Percentiles rank a stretch among this genome's conserved stretches.
Evolutionary conservation across 495 filamentous ascomycete genomes (phyloP).

Genomic region (Penicillium psychrofluorescens): DNA sequence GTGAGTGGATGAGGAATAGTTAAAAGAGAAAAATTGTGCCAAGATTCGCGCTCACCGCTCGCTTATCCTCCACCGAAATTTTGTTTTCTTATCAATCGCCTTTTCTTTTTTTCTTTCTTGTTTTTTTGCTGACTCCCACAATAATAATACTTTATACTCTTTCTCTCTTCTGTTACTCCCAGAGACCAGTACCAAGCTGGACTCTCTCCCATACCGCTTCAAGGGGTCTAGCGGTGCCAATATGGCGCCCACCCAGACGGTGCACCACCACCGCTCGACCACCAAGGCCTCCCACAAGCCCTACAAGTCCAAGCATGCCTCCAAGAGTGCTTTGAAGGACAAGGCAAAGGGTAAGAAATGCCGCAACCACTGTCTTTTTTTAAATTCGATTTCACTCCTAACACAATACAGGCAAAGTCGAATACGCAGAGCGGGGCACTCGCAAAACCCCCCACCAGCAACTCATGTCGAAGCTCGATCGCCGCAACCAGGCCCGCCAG

Average conservation of each 20-base stretch:
- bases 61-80: conserved; percentile 34
- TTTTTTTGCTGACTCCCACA: background rate
- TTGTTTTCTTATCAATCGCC: conserved; percentile 27
- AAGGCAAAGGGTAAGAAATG: conserved; percentile 62
- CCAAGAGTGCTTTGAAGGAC: conserved; percentile 78
- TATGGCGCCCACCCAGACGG: conserved; percentile 39
- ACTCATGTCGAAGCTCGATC: conserved; percentile 93
- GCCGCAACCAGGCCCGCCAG: conserved; percentile 88
- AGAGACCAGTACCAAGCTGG: conserved; percentile 24
- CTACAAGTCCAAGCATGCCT: conserved; percentile 86
- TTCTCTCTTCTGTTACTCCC: no score
- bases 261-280: conserved; percentile 85
- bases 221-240: conserved; percentile 62
- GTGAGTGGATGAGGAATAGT: conserved; percentile 3
- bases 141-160: no score
- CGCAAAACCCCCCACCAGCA: conserved; percentile 92
- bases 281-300: conserved; percentile 79
- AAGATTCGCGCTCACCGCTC: conserved; percentile 26
- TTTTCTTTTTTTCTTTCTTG: background rate
- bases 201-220: conserved; percentile 77
- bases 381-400: background rate
- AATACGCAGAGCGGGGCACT: conserved; percentile 47
- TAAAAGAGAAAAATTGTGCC: conserved; percentile 23
- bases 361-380: no score
- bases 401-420: conserved; percentile 50